Evolutionary conservation across 345 rosid species (phyloP).

Genomic region (Brassica rapa): DNA sequence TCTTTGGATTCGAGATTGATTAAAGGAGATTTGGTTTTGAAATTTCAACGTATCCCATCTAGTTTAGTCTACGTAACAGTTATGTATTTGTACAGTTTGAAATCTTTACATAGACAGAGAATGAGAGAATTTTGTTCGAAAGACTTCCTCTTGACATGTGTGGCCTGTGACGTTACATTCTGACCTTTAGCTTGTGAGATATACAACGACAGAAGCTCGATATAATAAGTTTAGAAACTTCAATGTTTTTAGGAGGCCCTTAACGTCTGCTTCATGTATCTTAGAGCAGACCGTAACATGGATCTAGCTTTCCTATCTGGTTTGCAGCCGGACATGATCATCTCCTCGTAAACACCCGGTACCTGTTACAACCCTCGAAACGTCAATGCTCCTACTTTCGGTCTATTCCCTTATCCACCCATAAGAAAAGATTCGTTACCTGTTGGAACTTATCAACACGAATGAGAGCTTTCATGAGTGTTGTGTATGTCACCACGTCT

Average conservation of each 20-base stretch:
- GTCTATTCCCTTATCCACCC: neutral
- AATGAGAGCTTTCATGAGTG: conserved; percentile 90
- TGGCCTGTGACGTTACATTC: conserved; percentile 5
- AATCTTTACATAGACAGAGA: conserved; percentile 33
- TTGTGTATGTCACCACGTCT: conserved; percentile 92
- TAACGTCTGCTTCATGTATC: conserved; percentile 81
- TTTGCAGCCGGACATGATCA: conserved; percentile 81
- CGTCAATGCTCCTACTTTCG: neutral
- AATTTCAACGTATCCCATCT: neutral
- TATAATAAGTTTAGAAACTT: conserved; percentile 13
- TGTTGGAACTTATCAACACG: conserved; percentile 81
- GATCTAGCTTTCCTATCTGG: conserved; percentile 95
- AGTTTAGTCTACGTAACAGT: conserved; percentile 4
- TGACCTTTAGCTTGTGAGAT: conserved; percentile 6
- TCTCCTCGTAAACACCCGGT: conserved; percentile 86
- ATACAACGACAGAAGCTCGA: neutral
- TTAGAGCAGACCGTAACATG: conserved; percentile 92
- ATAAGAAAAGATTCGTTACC: conserved; percentile 45
- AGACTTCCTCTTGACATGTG: conserved; percentile 24
- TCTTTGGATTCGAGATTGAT: conserved; percentile 24
- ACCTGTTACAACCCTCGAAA: conserved; percentile 55
- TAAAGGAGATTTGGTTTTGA: conserved; percentile 5
- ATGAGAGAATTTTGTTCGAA: conserved; percentile 8
- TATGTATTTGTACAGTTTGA: conserved; percentile 29
- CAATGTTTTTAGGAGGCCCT: conserved; percentile 36